Evolutionary conservation across 768 basidiomycete species (phyloP), one percentile per base, ranked within the genome.

Genomic region (Suillus decipiens): DNA sequence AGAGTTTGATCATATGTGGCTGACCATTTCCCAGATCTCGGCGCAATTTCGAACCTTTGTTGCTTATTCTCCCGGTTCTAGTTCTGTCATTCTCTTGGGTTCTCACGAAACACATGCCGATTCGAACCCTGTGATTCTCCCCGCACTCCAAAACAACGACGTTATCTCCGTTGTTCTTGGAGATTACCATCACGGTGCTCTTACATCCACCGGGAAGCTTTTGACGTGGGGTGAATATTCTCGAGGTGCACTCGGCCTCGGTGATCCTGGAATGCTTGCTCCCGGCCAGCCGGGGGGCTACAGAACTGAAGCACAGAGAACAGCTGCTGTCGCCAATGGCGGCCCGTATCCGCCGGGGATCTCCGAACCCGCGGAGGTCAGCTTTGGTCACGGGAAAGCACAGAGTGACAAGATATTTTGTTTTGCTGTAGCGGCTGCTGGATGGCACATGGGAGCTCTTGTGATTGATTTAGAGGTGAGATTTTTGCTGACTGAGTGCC

Each of bases 381-480:
- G 81, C 64, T 96, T 96, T 70, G 87, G 88, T 67, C 81, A 86
- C 66, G 79, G 73, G n/a, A 76, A 74, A 60, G 83, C 81, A 68
- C 77, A 74, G 55, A 74, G 72, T 24, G 85, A 80, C 63, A 79
- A 87, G 55, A 80, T 81, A 66, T 97, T 92, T 70, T 93, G 92
- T 68, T 91, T 96, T 67, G 84, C 84, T 1, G 87, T 89, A 6
- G 84, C 93, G 5, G 93, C 95, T 3, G 83, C 86, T 0, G 96
- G 96, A 11, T 96, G 95, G 95, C 96, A 98, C 69, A 90, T 85
- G 61, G 95, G 94, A 9, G 93, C 94, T 1, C 78, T 98, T 54
- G 92, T 93, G 3, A 88, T 96, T 45, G 92, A 94, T 72, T 78
- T 94, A 33, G 87, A 93, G 79, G 92, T 91, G 62, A 39, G 69